Evolutionary conservation across 106 monocot genomes (phyloP), one percentile per base, ranked within the genome.

Genomic region (Agapanthus africanus): DNA sequence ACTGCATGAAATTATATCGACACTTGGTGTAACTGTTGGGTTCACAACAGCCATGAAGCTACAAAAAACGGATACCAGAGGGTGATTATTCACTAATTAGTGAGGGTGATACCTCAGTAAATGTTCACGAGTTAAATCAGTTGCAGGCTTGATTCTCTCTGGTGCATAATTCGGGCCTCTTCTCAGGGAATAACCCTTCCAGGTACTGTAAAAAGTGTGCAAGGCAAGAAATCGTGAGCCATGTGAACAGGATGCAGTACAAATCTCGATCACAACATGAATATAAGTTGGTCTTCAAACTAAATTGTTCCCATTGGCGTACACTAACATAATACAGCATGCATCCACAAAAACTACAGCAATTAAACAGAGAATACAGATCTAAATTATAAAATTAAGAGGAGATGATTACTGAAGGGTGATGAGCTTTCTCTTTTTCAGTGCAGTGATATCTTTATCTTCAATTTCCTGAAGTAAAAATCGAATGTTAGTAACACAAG

Each of bases 361-460:
- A 27, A 6, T 11, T 4, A 35, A 52, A 52, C 1, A 67, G 11
- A 44, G 37, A 36, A 62, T 34, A 31, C 7, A 47, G 6, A 19
- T 13, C 40, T 66, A 23, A 66, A 64, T 6, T 14, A 66, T 18
- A 59, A 59, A 22, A 51, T 35, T 22, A 11, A 14, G 16, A 65
- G 32, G 22, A 25, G 30, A 54, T 25, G 9, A 30, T 84, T 86
- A 93, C 93, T 84, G 79, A 38, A 79, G 80, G 25, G 38, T 62
- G 39, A 90, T 76, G 38, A 93, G 93, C 74, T 93, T 90, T 67
- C 93, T 90, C 76, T 66, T 90, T 54, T 84, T 87, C 52, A 94
- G 59, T 56, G 79, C 82, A 32, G 75, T 63, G 70, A 84, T 73
- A 65, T 84, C 82, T 38, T 80, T 77, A 39, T 76, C 74, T 49